phyloP scores from a whole-genome alignment of 2,329 filamentous ascomycete species.

The Zymoseptoria tritici region DNA sequence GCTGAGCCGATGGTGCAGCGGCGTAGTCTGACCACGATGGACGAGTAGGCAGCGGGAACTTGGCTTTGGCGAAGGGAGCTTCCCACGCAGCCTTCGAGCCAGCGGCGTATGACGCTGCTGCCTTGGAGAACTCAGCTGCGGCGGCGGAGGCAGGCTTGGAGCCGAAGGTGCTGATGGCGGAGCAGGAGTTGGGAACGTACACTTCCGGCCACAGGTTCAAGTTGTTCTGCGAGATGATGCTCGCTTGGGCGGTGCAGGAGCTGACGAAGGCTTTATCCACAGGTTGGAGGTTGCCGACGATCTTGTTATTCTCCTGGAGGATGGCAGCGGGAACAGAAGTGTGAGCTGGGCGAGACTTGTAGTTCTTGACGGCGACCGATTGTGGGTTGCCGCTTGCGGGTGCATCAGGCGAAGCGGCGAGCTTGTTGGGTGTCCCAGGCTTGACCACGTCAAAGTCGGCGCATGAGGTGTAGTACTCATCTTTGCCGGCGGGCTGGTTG shows the following conservation, averaged over 20 bases:
- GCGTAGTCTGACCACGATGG: constrained; percentile 8
- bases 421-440: constrained; percentile 21
- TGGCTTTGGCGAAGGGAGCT: constrained; percentile 13
- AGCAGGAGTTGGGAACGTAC: constrained; percentile 18
- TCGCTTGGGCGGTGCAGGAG: constrained; percentile 16
- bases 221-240: constrained; percentile 11
- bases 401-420: constrained; percentile 1
- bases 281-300: constrained; percentile 9
- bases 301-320: constrained; percentile 15
- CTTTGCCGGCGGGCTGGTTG: constrained; percentile 40
- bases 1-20: neutral
- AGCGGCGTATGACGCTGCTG: constrained; percentile 12
- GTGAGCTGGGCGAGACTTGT: constrained; percentile 34
- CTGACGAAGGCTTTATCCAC: constrained; percentile 15
- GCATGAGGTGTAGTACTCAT: constrained; percentile 54
- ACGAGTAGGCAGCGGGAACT: constrained; percentile 7
- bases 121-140: constrained; percentile 6
- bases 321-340: constrained; percentile 24
- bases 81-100: constrained; percentile 7
- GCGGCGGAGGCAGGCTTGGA: constrained; percentile 12
- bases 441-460: constrained; percentile 47
- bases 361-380: constrained; percentile 34
- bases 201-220: constrained; percentile 17
- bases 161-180: constrained; percentile 14
- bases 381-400: constrained; percentile 29